phyloP scores from a whole-genome alignment of 164 flowering plant species.

The Tetracentron sinense region DNA sequence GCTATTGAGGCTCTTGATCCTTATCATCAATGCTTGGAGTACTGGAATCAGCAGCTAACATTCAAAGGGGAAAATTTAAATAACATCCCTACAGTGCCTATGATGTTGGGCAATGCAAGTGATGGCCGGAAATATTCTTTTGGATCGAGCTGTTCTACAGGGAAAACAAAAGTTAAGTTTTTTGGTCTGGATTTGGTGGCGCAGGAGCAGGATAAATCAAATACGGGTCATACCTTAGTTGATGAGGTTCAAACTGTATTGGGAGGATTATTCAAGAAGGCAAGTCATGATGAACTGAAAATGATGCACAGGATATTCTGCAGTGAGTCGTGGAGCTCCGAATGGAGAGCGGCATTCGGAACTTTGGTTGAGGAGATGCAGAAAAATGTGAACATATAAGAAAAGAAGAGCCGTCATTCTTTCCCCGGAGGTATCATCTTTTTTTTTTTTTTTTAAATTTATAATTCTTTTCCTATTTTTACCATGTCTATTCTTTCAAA shows the following conservation, averaged over 20 bases:
- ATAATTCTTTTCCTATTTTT: background rate
- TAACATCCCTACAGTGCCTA: background rate
- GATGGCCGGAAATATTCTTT: conserved; percentile 6
- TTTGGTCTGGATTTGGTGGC: conserved; percentile 21
- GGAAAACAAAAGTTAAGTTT: conserved; percentile 14
- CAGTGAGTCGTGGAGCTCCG: conserved; percentile 33
- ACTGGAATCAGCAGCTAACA: conserved; percentile 45
- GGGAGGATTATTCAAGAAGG: conserved; percentile 51
- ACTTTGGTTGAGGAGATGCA: conserved; percentile 44
- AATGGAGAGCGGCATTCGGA: conserved; percentile 37
- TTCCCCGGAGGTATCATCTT: background rate
- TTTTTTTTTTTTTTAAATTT: background rate
- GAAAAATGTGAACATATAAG: conserved; percentile 20
- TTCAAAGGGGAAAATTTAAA: conserved; percentile 3
- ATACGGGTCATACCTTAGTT: conserved; percentile 15
- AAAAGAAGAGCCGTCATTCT: conserved; percentile 7
- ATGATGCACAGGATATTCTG: conserved; percentile 42
- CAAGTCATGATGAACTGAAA: conserved; percentile 39
- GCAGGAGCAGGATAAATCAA: conserved; percentile 11
- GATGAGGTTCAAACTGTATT: conserved; percentile 26
- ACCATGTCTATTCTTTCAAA: conserved; percentile 8
- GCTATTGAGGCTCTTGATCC: conserved; percentile 77
- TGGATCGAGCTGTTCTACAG: conserved; percentile 13
- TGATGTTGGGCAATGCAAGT: background rate
- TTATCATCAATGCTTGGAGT: conserved; percentile 50